These are phyloP conservation scores for Iris pallida DNA, from an alignment of 116 monocot species.

Conservation along the genomic window DNA sequence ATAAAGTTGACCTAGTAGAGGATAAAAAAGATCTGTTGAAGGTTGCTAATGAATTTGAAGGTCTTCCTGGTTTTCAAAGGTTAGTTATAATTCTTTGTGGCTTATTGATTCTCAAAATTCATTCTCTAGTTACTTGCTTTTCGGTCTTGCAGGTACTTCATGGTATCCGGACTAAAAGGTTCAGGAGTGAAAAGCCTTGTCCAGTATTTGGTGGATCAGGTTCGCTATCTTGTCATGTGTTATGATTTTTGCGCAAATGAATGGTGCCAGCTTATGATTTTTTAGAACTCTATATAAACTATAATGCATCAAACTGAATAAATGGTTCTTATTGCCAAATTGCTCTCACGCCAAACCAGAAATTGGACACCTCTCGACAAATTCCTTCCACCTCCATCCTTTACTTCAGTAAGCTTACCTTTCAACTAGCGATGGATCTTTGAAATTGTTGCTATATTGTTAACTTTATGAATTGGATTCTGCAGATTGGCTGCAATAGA, in stretches of 20 bases:
- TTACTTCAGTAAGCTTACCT: too few species aligned
- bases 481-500: too few species aligned
- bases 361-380: too few species aligned
- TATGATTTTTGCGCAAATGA: background rate
- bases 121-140: background rate
- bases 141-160: conserved; percentile 61
- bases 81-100: conserved; percentile 3
- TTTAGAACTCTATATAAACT: background rate
- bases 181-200: conserved; percentile 81
- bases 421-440: too few species aligned
- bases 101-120: conserved; percentile 6
- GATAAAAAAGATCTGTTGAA: conserved; percentile 85
- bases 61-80: conserved; percentile 85
- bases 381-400: too few species aligned
- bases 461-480: too few species aligned
- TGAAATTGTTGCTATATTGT: too few species aligned
- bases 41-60: conserved; percentile 85
- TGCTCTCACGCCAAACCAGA: too few species aligned
- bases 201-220: conserved; percentile 81
- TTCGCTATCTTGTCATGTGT: conserved; percentile 5
- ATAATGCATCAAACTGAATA: too few species aligned
- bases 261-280: background rate
- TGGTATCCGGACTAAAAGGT: conserved; percentile 94
- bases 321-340: too few species aligned
- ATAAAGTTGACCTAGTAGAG: conserved; percentile 86